phyloP scores from a whole-genome alignment of 192 early-diverging fungal genomes.

The Podila clonocystis region DNA sequence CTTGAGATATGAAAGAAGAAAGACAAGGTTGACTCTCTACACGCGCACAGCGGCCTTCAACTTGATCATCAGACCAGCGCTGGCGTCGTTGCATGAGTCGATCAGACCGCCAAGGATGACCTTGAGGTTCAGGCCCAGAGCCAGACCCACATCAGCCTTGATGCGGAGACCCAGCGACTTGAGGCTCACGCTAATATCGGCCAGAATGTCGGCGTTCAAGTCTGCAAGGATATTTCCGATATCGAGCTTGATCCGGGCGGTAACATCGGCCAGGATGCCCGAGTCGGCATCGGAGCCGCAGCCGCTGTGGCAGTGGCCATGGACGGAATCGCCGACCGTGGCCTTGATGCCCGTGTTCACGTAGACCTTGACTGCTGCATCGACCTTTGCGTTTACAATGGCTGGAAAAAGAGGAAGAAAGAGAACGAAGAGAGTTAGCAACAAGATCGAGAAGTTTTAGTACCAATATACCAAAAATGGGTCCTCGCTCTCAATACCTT shows the following conservation, averaged over 20 bases:
- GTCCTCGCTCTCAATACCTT: background rate
- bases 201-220: conserved; percentile 15
- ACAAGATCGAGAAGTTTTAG: background rate
- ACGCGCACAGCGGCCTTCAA: background rate
- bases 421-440: no score
- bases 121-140: conserved; percentile 10
- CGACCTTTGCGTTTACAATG: conserved; percentile 13
- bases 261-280: conserved; percentile 15
- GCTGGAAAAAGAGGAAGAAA: background rate
- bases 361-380: conserved; percentile 19
- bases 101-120: conserved; percentile 6
- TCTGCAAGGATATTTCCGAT: conserved; percentile 8
- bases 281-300: conserved; percentile 7
- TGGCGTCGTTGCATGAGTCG: conserved; percentile 6
- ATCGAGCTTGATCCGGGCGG: conserved; percentile 8
- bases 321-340: conserved; percentile 6
- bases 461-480: background rate
- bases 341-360: conserved; percentile 15
- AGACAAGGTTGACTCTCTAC: background rate
- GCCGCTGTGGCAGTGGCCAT: background rate
- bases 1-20: no score
- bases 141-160: conserved; percentile 11
- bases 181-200: conserved; percentile 11
- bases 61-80: background rate
- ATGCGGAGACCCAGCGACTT: conserved; percentile 3